Evolutionary conservation across 192 early-diverging fungal genomes (phyloP).

Genomic region (Linderina pennispora): DNA sequence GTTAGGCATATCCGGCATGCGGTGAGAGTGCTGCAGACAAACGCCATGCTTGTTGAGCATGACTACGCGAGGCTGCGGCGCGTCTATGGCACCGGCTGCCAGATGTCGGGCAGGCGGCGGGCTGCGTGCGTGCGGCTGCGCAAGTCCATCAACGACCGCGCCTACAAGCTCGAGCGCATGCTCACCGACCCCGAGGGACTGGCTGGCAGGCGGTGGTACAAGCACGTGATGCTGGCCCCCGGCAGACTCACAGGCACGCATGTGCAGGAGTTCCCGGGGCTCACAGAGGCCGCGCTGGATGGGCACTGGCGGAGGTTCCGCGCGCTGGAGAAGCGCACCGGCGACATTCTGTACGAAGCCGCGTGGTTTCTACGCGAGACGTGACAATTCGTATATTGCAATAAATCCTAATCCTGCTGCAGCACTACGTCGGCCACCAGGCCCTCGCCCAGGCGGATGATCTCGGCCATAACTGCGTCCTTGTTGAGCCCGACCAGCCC

Average conservation of each 20-base stretch:
- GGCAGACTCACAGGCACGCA: conserved; percentile 37
- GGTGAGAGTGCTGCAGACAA: background rate
- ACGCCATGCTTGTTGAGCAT: background rate
- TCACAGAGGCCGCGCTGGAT: conserved; percentile 26
- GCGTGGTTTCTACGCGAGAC: background rate
- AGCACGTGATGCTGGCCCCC: conserved; percentile 48
- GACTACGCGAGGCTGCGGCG: background rate
- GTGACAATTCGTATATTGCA: too few species aligned
- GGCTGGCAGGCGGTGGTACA: conserved; percentile 44
- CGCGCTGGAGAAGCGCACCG: background rate
- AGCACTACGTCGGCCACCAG: conserved; percentile 25
- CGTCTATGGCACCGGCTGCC: background rate
- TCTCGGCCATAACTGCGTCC: conserved; percentile 21
- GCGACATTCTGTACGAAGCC: background rate
- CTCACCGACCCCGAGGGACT: conserved; percentile 45
- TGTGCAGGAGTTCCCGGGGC: conserved; percentile 33
- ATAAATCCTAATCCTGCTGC: conserved; percentile 12
- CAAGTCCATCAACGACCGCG: conserved; percentile 16
- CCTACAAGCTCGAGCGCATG: conserved; percentile 33
- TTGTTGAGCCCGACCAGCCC: conserved; percentile 10
- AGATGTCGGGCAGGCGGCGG: background rate
- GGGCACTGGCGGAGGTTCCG: background rate
- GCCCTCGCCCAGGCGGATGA: conserved; percentile 32
- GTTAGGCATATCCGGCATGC: background rate
- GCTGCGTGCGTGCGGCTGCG: conserved; percentile 1